Evolutionary conservation across 192 early-diverging fungal genomes (phyloP).

Genomic region (Podila horticola): DNA sequence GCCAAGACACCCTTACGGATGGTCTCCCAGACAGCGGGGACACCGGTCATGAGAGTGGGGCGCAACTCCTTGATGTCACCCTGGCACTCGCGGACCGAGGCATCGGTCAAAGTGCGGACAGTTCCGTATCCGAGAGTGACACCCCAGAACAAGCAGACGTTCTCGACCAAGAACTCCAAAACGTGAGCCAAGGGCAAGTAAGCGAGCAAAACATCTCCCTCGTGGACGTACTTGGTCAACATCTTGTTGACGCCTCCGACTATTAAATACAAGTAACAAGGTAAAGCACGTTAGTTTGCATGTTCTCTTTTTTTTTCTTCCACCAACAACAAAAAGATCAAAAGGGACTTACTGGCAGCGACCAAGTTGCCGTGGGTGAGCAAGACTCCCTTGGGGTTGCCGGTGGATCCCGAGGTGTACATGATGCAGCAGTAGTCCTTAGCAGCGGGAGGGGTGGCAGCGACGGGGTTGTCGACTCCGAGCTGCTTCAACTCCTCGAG

Average conservation of each 20-base stretch:
- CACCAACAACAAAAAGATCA: background rate
- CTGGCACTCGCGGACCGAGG: conserved; percentile 70
- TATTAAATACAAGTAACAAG: conserved; percentile 9
- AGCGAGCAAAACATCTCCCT: conserved; percentile 72
- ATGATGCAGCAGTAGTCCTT: conserved; percentile 88
- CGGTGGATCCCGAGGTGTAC: conserved; percentile 93
- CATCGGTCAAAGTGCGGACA: conserved; percentile 77
- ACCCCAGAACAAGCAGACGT: conserved; percentile 73
- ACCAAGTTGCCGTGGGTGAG: conserved; percentile 87
- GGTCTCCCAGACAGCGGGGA: conserved; percentile 87
- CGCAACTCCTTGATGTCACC: conserved; percentile 79
- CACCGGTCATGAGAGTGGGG: conserved; percentile 85
- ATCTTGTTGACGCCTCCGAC: conserved; percentile 69
- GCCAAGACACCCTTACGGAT: conserved; percentile 87
- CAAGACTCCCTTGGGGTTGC: conserved; percentile 92
- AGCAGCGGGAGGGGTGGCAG: conserved; percentile 69
- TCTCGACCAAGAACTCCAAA: conserved; percentile 88
- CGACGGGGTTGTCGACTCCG: conserved; percentile 73
- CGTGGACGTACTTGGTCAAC: conserved; percentile 59
- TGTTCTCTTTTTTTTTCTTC: no score
- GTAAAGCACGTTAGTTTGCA: background rate
- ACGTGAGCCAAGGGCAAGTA: conserved; percentile 94
- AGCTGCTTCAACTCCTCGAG: conserved; percentile 73
- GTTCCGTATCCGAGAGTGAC: conserved; percentile 74
- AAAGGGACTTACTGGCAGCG: conserved; percentile 67